Evolutionary conservation across 2,329 filamentous ascomycete genomes (phyloP).

Genomic region (Capronia coronata): DNA sequence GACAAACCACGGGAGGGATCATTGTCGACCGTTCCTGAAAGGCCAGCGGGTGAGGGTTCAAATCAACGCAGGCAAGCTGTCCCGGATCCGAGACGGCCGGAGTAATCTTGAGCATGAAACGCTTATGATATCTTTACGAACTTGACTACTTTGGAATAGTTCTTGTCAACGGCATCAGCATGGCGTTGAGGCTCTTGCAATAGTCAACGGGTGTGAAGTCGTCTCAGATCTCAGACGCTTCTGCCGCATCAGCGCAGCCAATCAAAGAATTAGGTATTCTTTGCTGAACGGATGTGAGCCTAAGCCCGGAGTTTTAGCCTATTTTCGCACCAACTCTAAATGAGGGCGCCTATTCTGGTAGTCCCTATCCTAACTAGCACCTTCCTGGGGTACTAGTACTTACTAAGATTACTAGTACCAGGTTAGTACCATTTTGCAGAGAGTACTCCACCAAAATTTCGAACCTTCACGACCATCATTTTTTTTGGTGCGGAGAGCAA

Average conservation of each 20-base stretch:
- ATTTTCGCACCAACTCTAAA: too few species aligned
- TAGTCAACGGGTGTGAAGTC: not conserved
- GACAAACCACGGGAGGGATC: constrained; percentile 21
- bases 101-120: not conserved
- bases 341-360: too few species aligned
- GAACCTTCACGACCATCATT: not conserved
- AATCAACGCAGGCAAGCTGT: constrained; percentile 1
- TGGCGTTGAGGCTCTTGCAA: not conserved
- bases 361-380: too few species aligned
- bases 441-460: constrained; percentile 1
- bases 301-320: too few species aligned
- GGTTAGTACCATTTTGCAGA: not conserved
- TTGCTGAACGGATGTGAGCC: too few species aligned
- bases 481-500: not conserved
- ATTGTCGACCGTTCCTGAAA: constrained; percentile 11
- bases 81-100: constrained; percentile 3
- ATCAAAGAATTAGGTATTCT: too few species aligned
- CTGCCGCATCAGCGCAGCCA: too few species aligned
- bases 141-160: not conserved
- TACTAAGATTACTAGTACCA: not conserved
- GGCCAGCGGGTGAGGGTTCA: constrained; percentile 6
- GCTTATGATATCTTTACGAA: not conserved
- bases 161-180: not conserved
- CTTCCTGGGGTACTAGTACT: too few species aligned
- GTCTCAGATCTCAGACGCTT: too few species aligned